Evolutionary conservation across 192 early-diverging fungal species (phyloP), one percentile per base, ranked within the genome.

Genomic region (Thamnidium elegans): DNA sequence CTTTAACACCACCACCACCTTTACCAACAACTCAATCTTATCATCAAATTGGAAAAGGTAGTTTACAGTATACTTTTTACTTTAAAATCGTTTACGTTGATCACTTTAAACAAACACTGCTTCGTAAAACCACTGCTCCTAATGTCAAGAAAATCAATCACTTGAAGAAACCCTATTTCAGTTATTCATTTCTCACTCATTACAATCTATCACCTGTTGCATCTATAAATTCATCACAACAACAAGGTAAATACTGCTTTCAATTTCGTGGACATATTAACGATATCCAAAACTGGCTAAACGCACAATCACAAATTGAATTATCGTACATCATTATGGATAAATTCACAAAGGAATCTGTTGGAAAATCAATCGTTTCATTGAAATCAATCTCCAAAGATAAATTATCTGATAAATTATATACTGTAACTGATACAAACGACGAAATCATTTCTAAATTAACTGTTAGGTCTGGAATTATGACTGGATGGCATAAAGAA

Each of bases 21-120:
- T 34, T 15, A 26, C 50, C 39, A 44, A 36, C 23, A 36, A 42
- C 32, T 17, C 36, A 19, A 50, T 50, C 56, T 19, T 72, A 72
- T 50, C 70, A 59, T 31, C 71, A 73, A 36, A 73, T 73, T 19
- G 71, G 71, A 4, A 64, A 56, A 58, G 71, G 71, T 15, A 50
- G 52, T 6, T 62, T 51, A 14, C 45, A 44, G 20, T 67, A 55
- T 19, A 73, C 71, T 2, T 73, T 73, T 20, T 73, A 73, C 42
- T 73, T 73, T 36, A 55, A 50, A 21, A 60, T 73, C 26, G 56
- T 68, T 19, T 60, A 73, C 42, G 66, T 61, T 14, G 71, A 73
- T 51, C 65, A 73, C 26, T 32, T 68, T 13, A 21, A 58, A 31
- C 50, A 48, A 17, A 42, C 63, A 15, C 26, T 73, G 48, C 54